Conservation (phyloP, 2,329 filamentous ascomycete species). For the Nemania diffusa region DNA sequence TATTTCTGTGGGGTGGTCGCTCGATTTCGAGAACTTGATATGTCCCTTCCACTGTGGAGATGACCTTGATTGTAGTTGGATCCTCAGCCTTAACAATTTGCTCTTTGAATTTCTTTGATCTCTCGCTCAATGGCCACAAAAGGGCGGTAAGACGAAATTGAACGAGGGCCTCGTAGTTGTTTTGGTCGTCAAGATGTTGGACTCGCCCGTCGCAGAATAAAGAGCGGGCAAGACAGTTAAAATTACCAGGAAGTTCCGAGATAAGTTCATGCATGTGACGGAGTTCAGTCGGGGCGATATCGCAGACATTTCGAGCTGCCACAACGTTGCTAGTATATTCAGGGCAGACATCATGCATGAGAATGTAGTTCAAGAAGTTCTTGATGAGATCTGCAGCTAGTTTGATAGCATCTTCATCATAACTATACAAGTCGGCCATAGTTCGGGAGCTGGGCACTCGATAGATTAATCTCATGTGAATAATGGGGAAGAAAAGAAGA, state of each 20-base stretch:
- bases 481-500: not conserved
- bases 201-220: slow-evolving; percentile 64
- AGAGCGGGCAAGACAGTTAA: slow-evolving; percentile 79
- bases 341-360: slow-evolving; percentile 85
- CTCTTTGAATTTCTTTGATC: slow-evolving; percentile 42
- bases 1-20: slow-evolving; percentile 43
- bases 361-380: slow-evolving; percentile 90
- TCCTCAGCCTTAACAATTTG: slow-evolving; percentile 35
- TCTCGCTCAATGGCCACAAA: slow-evolving; percentile 40
- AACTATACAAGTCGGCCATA: slow-evolving; percentile 66
- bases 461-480: slow-evolving; percentile 31
- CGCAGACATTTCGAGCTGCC: slow-evolving; percentile 73
- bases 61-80: slow-evolving; percentile 52
- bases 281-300: slow-evolving; percentile 73
- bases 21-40: slow-evolving; percentile 70
- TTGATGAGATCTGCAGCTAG: slow-evolving; percentile 74
- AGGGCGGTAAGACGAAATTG: slow-evolving; percentile 58
- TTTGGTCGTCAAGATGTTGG: slow-evolving; percentile 46
- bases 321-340: slow-evolving; percentile 78
- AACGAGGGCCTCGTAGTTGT: slow-evolving; percentile 54
- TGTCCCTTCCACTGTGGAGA: slow-evolving; percentile 61
- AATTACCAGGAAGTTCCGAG: slow-evolving; percentile 74
- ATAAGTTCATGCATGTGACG: slow-evolving; percentile 65
- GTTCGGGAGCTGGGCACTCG: slow-evolving; percentile 59
- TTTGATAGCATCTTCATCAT: slow-evolving; percentile 65